Conservation (phyloP, 495 filamentous ascomycete species). For the Elaphomyces granulatus region DNA sequence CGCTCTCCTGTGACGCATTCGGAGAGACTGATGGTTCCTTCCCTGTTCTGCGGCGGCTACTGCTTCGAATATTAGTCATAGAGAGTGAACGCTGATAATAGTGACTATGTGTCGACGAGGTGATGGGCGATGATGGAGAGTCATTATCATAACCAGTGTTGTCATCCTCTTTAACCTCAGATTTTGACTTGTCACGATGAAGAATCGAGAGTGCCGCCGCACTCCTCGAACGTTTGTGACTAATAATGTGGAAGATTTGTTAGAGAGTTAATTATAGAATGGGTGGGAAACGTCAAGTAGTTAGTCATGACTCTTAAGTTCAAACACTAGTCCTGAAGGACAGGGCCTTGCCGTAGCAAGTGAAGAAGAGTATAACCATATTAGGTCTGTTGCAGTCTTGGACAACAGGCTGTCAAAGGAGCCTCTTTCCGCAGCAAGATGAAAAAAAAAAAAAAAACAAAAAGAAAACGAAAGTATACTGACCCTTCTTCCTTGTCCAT, state of each 20-base stretch:
- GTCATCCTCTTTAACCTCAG: constrained; percentile 20
- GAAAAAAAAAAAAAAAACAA: too few species aligned
- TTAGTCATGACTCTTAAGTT: too few species aligned
- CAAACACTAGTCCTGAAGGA: too few species aligned
- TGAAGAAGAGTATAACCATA: too few species aligned
- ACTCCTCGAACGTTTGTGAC: constrained; percentile 42
- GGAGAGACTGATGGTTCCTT: constrained; percentile 14
- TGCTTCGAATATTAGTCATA: constrained; percentile 19
- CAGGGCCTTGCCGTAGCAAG: too few species aligned
- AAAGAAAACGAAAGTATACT: too few species aligned
- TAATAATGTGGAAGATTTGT: constrained; percentile 27
- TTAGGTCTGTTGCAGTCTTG: too few species aligned
- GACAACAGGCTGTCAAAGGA: too few species aligned
- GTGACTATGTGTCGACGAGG: constrained; percentile 15
- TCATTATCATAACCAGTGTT: constrained; percentile 13
- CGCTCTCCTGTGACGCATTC: constrained; percentile 13
- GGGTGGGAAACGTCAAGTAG: too few species aligned
- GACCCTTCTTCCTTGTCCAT: too few species aligned
- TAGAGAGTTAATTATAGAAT: too few species aligned
- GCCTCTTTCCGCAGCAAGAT: too few species aligned
- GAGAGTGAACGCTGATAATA: constrained; percentile 5
- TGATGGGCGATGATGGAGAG: constrained; percentile 18
- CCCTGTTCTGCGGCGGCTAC: constrained; percentile 18
- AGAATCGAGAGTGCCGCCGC: constrained; percentile 37
- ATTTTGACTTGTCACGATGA: constrained; percentile 35